Conservation (phyloP, 2,329 filamentous ascomycete species). For the Calonectria hongkongensis region DNA sequence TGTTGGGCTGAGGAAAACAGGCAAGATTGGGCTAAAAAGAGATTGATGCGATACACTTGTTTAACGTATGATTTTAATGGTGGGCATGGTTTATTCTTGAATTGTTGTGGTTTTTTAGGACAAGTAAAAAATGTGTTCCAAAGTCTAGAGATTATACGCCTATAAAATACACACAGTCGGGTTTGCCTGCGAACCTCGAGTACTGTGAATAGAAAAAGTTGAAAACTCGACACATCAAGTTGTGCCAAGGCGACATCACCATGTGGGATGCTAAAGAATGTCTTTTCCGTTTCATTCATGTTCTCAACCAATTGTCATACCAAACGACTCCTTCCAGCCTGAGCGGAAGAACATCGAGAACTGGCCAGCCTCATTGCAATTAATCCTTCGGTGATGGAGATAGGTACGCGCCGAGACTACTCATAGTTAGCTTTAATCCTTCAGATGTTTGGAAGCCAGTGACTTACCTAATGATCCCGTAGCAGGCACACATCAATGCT, state of each 20-base stretch:
- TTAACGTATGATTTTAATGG: background rate
- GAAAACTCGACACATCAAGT: background rate
- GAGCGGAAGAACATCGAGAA: conserved; percentile 17
- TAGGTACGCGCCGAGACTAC: conserved; percentile 34
- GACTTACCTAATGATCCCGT: conserved; percentile 68
- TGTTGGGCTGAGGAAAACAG: conserved; percentile 64
- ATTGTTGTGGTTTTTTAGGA: background rate
- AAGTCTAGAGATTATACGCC: conserved; percentile 21
- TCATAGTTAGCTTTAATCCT: background rate
- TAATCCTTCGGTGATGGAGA: conserved; percentile 30
- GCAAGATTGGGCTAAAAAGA: conserved; percentile 68
- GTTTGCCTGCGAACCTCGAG: conserved; percentile 13
- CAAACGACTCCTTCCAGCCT: conserved; percentile 16
- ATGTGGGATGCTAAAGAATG: background rate
- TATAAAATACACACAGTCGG: conserved; percentile 16
- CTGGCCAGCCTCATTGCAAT: background rate
- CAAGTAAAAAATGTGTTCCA: background rate
- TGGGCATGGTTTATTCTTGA: background rate
- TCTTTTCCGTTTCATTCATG: conserved; percentile 15
- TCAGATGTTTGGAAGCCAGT: background rate
- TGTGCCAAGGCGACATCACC: background rate
- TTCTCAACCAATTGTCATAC: conserved; percentile 14
- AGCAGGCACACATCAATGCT: conserved; percentile 72
- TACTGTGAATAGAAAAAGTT: background rate
- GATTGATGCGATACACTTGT: conserved; percentile 50